Base-by-base conservation (phyloP, 192 early-diverging fungal species). In the Coemansia sp. region DNA sequence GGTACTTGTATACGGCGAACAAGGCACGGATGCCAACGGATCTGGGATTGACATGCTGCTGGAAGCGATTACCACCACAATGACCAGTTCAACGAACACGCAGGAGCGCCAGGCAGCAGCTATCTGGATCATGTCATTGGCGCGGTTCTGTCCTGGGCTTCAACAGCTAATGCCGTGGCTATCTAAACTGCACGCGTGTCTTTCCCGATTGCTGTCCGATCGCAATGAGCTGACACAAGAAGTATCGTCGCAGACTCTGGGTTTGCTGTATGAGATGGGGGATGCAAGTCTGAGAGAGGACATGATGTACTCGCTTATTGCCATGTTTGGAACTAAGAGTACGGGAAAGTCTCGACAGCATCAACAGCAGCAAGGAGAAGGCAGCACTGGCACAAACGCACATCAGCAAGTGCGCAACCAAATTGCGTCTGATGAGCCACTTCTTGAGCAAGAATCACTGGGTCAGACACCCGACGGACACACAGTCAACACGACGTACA, bases 131-230 rank as follows among this genome's bases (percentile, higher is more conserved):
- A 31, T 70, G 34, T 66, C 70, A 14, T 31, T 79, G 6, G 71
- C 72, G 14, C 66, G 69, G 47, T 65, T 68, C 42, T 73, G 71
- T 31, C 71, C 76, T 6, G 45, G 20, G 4, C 6, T 73, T 22
- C 25, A 23, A 1, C 63, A 64, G 37, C 61, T 72, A 42, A 72
- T 64, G 65, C 65, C 72, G 0, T 84, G 87, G 57, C 74, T 89
- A 7, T 68, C 83, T 9, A 59, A 67, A 48, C 83, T 98, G n/a
- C 94, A 98, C 50, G 50, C 84, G 0, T 87, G 87, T 6, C 87
- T 98, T 60, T 88, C 89, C 0, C 71, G 75, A 34, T 74, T 98
- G 33, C 77, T 98, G 1, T 74, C 82, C 6, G 94, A 96, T 61
- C 84, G 88, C 28, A 94, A 96, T 82, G 94, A 79, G 37, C 59